Evolutionary conservation across 345 rosid species (phyloP).

Genomic region (Euclidium syriacum): DNA sequence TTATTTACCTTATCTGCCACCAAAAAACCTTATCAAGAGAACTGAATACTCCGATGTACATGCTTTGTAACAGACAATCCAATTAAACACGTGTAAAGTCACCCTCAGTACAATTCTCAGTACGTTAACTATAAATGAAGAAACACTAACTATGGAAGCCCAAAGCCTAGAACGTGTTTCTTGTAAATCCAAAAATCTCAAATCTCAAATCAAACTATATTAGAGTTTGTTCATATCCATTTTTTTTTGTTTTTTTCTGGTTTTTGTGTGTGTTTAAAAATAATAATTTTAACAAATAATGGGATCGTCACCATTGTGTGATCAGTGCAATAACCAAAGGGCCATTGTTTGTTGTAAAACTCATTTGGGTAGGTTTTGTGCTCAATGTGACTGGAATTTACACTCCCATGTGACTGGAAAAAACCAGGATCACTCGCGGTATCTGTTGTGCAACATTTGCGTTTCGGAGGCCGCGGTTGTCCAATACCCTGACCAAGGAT

Average conservation of each 20-base stretch:
- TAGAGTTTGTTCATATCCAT: background rate
- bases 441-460: background rate
- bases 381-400: background rate
- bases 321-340: background rate
- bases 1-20: conserved; percentile 3
- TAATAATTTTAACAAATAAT: no score
- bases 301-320: conserved; percentile 6
- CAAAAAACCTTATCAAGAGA: background rate
- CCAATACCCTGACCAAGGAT: background rate
- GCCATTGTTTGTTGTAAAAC: background rate
- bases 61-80: background rate
- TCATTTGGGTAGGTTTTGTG: conserved; percentile 11
- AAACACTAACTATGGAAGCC: background rate
- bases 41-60: conserved; percentile 18
- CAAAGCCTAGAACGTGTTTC: background rate
- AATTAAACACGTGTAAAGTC: conserved; percentile 4
- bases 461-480: background rate
- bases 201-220: background rate
- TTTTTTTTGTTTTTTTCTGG: background rate
- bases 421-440: background rate
- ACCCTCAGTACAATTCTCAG: background rate
- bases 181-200: background rate
- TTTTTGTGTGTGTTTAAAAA: no score
- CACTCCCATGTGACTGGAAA: background rate
- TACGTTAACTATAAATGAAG: conserved; percentile 1